Percentiles rank a stretch among this genome's conserved stretches.
Evolutionary conservation across 768 basidiomycete genomes (phyloP).

Genomic region (Cubamyces sp.): DNA sequence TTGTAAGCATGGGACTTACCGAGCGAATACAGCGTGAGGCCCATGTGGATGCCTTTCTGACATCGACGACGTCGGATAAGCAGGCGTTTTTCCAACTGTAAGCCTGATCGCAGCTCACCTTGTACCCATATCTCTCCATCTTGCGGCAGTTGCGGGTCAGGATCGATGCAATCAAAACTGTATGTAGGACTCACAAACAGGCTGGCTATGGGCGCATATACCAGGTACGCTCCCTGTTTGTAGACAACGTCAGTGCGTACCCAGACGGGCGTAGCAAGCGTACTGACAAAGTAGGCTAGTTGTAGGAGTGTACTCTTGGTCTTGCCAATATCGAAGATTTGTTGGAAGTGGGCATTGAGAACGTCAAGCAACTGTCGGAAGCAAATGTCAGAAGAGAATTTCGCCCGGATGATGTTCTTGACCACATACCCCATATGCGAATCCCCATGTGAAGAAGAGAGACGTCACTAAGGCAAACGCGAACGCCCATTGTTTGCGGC

Average conservation of each 20-base stretch:
- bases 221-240: slow-evolving; percentile 61
- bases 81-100: background rate
- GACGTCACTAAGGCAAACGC: slow-evolving; percentile 73
- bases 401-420: background rate
- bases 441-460: slow-evolving; percentile 80
- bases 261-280: background rate
- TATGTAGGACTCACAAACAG: slow-evolving; percentile 49
- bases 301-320: slow-evolving; percentile 77
- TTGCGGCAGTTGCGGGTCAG: slow-evolving; percentile 26
- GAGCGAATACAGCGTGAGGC: slow-evolving; percentile 59
- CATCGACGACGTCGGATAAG: slow-evolving; percentile 10
- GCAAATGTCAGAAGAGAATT: slow-evolving; percentile 30
- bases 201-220: slow-evolving; percentile 62
- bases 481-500: slow-evolving; percentile 52
- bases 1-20: slow-evolving; percentile 39
- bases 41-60: slow-evolving; percentile 65
- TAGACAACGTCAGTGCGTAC: background rate
- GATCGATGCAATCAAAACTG: background rate
- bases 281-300: slow-evolving; percentile 65
- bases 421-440: slow-evolving; percentile 61
- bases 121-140: slow-evolving; percentile 71
- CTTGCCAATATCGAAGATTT: slow-evolving; percentile 66
- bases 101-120: slow-evolving; percentile 39
- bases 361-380: slow-evolving; percentile 61
- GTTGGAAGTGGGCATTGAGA: slow-evolving; percentile 75